Evolutionary conservation across 345 rosid genomes (phyloP).

Genomic region (Citrus hindsii): DNA sequence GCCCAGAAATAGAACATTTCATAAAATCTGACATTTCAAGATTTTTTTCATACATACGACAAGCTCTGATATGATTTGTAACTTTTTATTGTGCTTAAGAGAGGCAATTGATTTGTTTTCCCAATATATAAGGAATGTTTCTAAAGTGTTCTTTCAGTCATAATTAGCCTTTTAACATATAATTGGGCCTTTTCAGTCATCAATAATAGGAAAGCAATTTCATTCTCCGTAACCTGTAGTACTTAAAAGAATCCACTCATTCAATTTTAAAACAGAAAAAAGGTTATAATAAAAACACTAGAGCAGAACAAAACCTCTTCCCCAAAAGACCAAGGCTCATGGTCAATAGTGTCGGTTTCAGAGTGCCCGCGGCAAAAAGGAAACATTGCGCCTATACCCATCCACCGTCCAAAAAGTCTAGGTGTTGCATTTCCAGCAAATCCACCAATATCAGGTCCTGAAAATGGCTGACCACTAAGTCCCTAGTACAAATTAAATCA

Average conservation of each 20-base stretch:
- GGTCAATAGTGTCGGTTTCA: conserved; percentile 61
- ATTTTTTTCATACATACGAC: not conserved
- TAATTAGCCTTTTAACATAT: not conserved
- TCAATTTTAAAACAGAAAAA: not conserved
- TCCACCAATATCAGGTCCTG: conserved; percentile 99
- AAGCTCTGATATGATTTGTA: not conserved
- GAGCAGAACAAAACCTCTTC: conserved; percentile 60
- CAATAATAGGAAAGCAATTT: not conserved
- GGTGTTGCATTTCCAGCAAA: conserved; percentile 88
- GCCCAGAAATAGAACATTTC: not conserved
- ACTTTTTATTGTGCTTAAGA: not conserved
- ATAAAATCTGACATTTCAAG: not conserved
- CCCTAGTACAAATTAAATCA: conserved; percentile 45
- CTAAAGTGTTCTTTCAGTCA: not conserved
- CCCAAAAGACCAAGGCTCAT: conserved; percentile 98
- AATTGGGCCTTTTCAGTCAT: not conserved
- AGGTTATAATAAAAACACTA: not conserved
- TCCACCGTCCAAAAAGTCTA: conserved; percentile 86
- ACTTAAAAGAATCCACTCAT: not conserved
- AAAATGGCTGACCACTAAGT: conserved; percentile 88
- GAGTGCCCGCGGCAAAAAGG: conserved; percentile 94
- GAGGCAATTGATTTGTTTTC: not conserved
- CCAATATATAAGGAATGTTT: not conserved
- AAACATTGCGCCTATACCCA: conserved; percentile 93
- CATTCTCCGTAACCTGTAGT: not conserved